Base-by-base conservation (phyloP, 345 rosid genomes). In the Microthlaspi erraticum region DNA sequence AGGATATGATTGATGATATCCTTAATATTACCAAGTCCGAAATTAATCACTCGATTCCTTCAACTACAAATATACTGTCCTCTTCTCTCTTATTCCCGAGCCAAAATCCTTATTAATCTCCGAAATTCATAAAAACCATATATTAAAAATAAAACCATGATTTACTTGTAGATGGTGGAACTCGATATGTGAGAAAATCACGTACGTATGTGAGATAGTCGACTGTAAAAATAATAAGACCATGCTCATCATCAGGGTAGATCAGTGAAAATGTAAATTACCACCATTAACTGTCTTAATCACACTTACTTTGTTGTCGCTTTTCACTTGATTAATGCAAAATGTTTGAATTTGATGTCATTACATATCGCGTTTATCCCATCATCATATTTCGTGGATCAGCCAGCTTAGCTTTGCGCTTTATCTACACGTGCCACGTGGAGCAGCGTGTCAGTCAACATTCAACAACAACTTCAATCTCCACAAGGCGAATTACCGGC, bases 341-440 rank as follows among this genome's bases (percentile, higher is more conserved):
- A 50, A 37, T 16, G 58, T 57, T 57, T 67, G 34, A 67, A 51
- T 32, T 65, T 37, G 4, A 57, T 18, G 19, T 57, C 33, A 7
- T n/a, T n/a, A n/a, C n/a, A n/a, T 19, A 60, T 60, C 19, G 13
- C 34, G 32, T 13, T 59, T 20, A 38, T 29, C 51, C 66, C 51
- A 61, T 61, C 33, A 43, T 44, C 33, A 29, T 44, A 36, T 29
- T 18, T 8, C 26, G 18, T 38, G 56, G 42, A 55, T 34, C 26
- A 75, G 52, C 78, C 74, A 68, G 74, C 64, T 61, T 38, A 43
- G 51, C 8, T 53, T 54, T 75, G 38, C 64, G 46, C 70, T 68
- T 62, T 75, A 75, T 75, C 79, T 70, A 75, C 65, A 61, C 62
- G 70, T 68, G 79, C 74, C 79, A 68, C 74, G 79, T 75, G 79